Evolutionary conservation across 2,329 filamentous ascomycete species (phyloP).

Genomic region (Xylaria sp.): DNA sequence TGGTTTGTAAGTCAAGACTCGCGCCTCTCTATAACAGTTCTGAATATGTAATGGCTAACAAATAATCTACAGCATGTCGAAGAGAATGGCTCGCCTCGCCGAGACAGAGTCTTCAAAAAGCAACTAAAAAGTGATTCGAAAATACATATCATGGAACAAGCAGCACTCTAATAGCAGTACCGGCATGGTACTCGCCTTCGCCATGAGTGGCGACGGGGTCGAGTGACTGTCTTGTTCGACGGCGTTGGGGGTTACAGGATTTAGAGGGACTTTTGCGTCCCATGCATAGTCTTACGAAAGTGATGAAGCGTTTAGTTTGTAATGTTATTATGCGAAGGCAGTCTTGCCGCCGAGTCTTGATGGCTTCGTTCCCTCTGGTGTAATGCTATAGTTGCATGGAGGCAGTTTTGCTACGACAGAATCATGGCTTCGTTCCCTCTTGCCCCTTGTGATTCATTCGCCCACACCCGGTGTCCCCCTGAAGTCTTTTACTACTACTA

Average conservation of each 20-base stretch:
- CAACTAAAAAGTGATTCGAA: slow-evolving; percentile 18
- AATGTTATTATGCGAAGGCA: neutral
- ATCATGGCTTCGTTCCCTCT: too few species aligned
- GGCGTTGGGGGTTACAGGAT: slow-evolving; percentile 9
- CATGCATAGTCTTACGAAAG: slow-evolving; percentile 2
- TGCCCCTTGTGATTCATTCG: too few species aligned
- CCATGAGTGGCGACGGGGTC: neutral
- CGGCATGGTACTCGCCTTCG: neutral
- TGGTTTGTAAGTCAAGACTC: slow-evolving; percentile 69
- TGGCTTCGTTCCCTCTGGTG: neutral
- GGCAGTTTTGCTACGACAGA: too few species aligned
- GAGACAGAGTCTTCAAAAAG: slow-evolving; percentile 33
- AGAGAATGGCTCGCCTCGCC: slow-evolving; percentile 44
- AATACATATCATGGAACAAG: slow-evolving; percentile 3
- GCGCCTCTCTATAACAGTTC: neutral
- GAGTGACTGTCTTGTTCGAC: slow-evolving; percentile 1
- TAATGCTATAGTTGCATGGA: neutral
- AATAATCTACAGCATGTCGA: slow-evolving; percentile 52
- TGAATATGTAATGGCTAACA: slow-evolving; percentile 29
- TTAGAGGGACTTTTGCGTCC: slow-evolving; percentile 4
- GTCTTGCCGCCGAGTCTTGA: neutral
- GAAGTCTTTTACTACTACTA: too few species aligned
- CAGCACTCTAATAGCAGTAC: neutral
- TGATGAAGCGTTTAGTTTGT: slow-evolving; percentile 1
- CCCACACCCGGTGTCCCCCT: too few species aligned